Evolutionary conservation across 352 stramenopile species (phyloP), one percentile per base, ranked within the genome.

Genomic region (Phytophthora vignae): DNA sequence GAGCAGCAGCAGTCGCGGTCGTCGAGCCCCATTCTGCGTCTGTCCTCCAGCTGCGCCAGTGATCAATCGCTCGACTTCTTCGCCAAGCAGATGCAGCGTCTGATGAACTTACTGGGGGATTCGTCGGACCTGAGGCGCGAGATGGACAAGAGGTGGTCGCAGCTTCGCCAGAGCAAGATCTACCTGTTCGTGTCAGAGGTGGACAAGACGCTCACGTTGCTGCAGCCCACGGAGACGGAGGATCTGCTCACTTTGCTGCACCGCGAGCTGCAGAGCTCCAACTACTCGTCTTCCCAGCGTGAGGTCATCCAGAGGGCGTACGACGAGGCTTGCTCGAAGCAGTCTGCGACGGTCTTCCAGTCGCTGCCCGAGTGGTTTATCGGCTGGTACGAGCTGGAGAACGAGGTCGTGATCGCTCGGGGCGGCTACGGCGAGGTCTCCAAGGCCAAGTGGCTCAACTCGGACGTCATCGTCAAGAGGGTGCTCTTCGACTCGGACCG

Each of bases 371-470:
- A 56, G 25, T 64, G 58, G 58, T 64, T 64, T 19, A 64, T 64
- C 17, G 58, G 44, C 2, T 55, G 58, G 44, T 49, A 55, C 12
- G 58, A 64, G 5, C 19, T 64, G 10, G 42, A 55, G 12, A 12
- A 64, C n/a, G 44, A 64, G 17, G n/a, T 33, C 3, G 25, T 14
- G 11, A 48, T 64, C 17, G 44, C 40, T 21, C 17, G 11, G 19
- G 42, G 58, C 15, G 58, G 58, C 3, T 64, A 31, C 11, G 42
- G 42, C 6, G 42, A 64, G 11, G 58, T 64, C 2, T 64, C 25
- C 6, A 64, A 29, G 22, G 58, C 58, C 8, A 64, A 55, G 44
- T 64, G 58, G 58, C 58, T 55, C 3, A 56, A 64, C 44, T 64
- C 58, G 3, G 44, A 64, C 27, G 58, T 64, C 4, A 22, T 64